Conservation (phyloP, 1,139 yeast genomes). For the Arxiozyma bovina region DNA sequence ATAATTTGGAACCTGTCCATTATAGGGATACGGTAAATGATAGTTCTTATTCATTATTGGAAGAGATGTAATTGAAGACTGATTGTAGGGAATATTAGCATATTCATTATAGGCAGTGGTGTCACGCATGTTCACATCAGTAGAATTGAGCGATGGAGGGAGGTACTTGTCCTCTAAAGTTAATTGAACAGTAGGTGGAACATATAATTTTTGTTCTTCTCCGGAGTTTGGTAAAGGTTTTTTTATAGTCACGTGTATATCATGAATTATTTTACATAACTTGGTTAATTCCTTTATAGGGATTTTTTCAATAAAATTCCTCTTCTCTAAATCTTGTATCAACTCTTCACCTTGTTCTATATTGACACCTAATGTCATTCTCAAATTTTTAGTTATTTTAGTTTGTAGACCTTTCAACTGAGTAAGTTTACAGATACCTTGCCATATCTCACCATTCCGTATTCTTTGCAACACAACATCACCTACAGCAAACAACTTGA, state of each 20-base stretch:
- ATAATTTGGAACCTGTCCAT: neutral
- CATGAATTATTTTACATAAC: conserved; percentile 11
- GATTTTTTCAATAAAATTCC: conserved; percentile 13
- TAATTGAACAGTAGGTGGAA: conserved; percentile 2
- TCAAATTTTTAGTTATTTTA: conserved; percentile 15
- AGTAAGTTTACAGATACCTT: conserved; percentile 17
- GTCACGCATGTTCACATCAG: neutral
- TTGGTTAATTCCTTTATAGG: conserved; percentile 10
- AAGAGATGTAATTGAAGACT: neutral
- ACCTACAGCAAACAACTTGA: conserved; percentile 27
- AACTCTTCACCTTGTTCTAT: conserved; percentile 13
- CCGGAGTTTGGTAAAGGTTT: neutral
- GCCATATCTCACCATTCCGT: conserved; percentile 24
- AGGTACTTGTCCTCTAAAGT: neutral
- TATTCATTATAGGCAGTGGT: neutral
- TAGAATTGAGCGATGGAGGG: neutral
- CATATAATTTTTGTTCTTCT: neutral
- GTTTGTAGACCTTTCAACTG: conserved; percentile 14
- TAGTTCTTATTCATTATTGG: neutral
- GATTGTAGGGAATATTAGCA: neutral
- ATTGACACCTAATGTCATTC: conserved; percentile 19
- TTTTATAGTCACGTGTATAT: conserved; percentile 4
- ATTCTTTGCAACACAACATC: conserved; percentile 27
- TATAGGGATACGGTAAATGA: neutral
- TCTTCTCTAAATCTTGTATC: conserved; percentile 13